phyloP scores from a whole-genome alignment of 495 filamentous ascomycete genomes.

The Trichocladium uniseriatum region DNA sequence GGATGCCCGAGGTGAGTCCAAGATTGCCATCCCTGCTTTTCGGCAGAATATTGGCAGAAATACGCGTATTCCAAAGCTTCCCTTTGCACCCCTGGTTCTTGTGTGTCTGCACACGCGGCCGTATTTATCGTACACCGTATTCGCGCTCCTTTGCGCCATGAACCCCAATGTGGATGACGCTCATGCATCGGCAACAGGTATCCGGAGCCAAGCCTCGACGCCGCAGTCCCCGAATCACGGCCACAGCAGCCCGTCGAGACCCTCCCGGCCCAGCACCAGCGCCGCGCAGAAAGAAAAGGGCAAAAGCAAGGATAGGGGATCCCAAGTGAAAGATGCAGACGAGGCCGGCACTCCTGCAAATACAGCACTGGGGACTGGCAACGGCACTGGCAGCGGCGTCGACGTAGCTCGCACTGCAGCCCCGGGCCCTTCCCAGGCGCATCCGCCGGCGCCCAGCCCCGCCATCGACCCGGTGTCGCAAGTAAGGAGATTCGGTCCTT shows the following conservation, averaged over 20 bases:
- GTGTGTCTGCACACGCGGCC: too few species aligned
- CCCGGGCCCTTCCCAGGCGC: not conserved
- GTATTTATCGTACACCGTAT: too few species aligned
- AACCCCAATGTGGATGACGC: not conserved
- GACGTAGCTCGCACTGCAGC: not conserved
- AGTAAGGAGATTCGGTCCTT: slow-evolving; percentile 21
- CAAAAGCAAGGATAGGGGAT: slow-evolving; percentile 7
- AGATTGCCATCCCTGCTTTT: not conserved
- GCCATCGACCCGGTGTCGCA: slow-evolving; percentile 41
- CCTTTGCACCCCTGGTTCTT: too few species aligned
- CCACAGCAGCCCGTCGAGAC: slow-evolving; percentile 5
- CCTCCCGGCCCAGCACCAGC: slow-evolving; percentile 14
- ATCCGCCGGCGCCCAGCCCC: slow-evolving; percentile 14
- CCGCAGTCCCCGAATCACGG: slow-evolving; percentile 1
- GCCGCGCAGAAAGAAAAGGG: slow-evolving; percentile 7
- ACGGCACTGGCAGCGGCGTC: slow-evolving; percentile 1
- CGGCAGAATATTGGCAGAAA: too few species aligned
- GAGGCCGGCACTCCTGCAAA: slow-evolving; percentile 2
- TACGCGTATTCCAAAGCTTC: too few species aligned
- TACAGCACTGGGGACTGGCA: slow-evolving; percentile 4
- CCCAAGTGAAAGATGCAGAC: slow-evolving; percentile 15
- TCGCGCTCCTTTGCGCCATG: not conserved
- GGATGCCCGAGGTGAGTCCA: slow-evolving; percentile 15
- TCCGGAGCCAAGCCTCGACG: slow-evolving; percentile 9
- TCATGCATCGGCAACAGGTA: slow-evolving; percentile 13